phyloP scores from a whole-genome alignment of 2,329 filamentous ascomycete genomes.

The Teratosphaeria epicoccoides region DNA sequence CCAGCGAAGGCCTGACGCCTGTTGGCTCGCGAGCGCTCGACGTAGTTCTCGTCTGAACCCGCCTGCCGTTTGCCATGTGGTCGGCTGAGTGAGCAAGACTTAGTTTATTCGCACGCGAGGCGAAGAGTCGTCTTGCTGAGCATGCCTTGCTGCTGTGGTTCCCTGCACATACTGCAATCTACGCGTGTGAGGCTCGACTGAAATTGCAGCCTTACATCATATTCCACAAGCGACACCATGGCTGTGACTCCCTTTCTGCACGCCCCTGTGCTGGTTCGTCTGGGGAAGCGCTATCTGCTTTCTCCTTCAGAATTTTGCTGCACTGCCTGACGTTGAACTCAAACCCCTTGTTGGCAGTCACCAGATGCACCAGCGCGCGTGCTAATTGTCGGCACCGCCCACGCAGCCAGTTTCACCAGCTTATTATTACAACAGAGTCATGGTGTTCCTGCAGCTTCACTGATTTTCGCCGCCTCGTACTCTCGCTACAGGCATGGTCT shows the following conservation, averaged over 20 bases:
- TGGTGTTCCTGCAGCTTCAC: too few species aligned
- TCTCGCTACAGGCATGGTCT: not conserved
- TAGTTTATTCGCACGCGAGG: not conserved
- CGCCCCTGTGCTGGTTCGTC: not conserved
- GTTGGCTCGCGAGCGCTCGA: not conserved
- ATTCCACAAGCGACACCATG: not conserved
- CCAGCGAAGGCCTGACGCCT: not conserved
- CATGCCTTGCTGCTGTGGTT: not conserved
- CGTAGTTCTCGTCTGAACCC: not conserved
- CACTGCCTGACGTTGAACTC: not conserved
- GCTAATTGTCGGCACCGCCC: not conserved
- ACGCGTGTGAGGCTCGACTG: not conserved
- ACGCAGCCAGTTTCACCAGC: too few species aligned
- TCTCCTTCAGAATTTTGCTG: not conserved
- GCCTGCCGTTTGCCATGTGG: not conserved
- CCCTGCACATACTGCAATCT: not conserved
- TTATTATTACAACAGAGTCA: not conserved
- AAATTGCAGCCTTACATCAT: not conserved
- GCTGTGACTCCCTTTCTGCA: not conserved
- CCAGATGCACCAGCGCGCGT: not conserved
- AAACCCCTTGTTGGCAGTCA: not conserved
- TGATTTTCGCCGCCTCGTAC: too few species aligned
- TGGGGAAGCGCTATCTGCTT: too few species aligned
- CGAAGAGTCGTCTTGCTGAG: not conserved
- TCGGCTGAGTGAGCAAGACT: not conserved